A percentile compares a stretch with the other conserved stretches of the same genome.
Conservation (phyloP, 2,329 filamentous ascomycete species). For the Fusarium aywerte region DNA sequence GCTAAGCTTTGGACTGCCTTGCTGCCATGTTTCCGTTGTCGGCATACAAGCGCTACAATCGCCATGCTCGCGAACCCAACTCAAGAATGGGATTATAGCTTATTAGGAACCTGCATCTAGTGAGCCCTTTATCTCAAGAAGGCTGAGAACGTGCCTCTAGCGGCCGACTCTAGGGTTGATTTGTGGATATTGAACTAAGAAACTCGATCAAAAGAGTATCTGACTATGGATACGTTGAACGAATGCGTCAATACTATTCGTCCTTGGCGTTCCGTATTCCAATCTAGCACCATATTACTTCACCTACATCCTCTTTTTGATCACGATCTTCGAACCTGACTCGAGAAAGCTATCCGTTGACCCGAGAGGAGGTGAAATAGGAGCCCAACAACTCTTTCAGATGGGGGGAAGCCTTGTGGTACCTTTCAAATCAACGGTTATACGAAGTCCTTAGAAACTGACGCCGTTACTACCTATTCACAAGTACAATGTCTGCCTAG, state of each 20-base stretch:
- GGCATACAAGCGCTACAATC: neutral
- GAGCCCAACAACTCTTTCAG: neutral
- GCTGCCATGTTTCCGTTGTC: slow-evolving; percentile 10
- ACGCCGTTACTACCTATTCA: neutral
- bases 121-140: slow-evolving; percentile 9
- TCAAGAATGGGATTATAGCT: neutral
- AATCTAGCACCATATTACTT: neutral
- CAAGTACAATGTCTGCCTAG: neutral
- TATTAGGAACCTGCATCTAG: neutral
- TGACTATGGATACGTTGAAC: neutral
- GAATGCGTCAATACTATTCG: neutral
- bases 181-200: slow-evolving; percentile 5
- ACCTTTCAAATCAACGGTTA: slow-evolving; percentile 2
- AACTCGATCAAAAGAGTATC: neutral
- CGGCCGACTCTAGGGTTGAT: slow-evolving; percentile 4
- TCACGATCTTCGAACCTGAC: slow-evolving; percentile 30
- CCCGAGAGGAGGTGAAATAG: slow-evolving; percentile 3
- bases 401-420: slow-evolving; percentile 12
- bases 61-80: neutral
- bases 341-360: slow-evolving; percentile 11
- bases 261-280: neutral
- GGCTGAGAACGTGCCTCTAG: slow-evolving; percentile 9
- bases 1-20: neutral
- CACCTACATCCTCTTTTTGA: slow-evolving; percentile 1
- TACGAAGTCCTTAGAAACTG: neutral